Conservation (phyloP, 2,329 filamentous ascomycete species). For the Huntiella moniliformis region DNA sequence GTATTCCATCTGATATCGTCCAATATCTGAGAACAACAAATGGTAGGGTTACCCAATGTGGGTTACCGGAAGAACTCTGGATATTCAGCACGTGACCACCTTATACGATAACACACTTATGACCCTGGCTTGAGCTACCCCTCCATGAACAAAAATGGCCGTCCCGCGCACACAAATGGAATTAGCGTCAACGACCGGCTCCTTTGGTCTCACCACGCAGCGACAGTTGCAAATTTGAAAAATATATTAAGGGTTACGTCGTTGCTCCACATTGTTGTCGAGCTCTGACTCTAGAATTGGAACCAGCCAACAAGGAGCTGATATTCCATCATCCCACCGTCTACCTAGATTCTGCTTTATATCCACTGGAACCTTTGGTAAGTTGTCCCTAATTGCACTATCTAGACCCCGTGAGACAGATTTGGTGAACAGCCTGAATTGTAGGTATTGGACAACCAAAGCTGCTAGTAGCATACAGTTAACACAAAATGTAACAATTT, state of each 20-base stretch:
- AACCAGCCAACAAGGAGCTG: background rate
- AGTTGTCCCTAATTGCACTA: background rate
- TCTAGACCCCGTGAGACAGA: too few species aligned
- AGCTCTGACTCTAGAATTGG: background rate
- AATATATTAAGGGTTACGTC: background rate
- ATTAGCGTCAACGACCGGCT: too few species aligned
- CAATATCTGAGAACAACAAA: background rate
- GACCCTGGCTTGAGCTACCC: slow-evolving; percentile 5
- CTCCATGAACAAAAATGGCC: background rate
- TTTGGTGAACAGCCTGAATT: too few species aligned
- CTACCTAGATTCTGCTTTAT: slow-evolving; percentile 9
- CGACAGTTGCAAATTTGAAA: too few species aligned
- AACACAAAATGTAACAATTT: too few species aligned
- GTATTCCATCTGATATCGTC: background rate
- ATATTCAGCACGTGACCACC: slow-evolving; percentile 3
- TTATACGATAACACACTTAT: slow-evolving; percentile 1
- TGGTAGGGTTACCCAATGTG: background rate
- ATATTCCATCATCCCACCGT: background rate
- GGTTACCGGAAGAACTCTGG: background rate
- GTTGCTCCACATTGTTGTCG: background rate
- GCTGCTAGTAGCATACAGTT: too few species aligned
- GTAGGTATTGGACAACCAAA: too few species aligned
- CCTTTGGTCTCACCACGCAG: too few species aligned
- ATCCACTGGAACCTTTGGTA: background rate
- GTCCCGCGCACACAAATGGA: background rate